phyloP scores from a whole-genome alignment of 352 stramenopile genomes.

The Detonula confervacea region DNA sequence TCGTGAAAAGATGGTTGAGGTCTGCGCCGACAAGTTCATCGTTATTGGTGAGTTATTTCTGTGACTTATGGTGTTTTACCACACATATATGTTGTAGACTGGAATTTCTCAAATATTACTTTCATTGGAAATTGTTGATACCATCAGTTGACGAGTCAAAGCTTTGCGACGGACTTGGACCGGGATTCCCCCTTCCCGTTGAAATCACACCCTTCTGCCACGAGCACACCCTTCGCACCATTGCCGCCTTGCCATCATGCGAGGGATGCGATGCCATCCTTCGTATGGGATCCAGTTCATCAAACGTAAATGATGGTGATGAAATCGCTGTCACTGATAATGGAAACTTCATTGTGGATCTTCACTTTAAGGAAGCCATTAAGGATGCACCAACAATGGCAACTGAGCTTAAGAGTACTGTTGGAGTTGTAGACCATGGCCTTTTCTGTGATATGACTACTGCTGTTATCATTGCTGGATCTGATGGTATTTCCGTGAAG shows the following conservation, averaged over 20 bases:
- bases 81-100: neutral
- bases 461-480: conserved; percentile 88
- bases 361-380: conserved; percentile 87
- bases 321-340: conserved; percentile 97
- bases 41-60: conserved; percentile 87
- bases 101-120: neutral
- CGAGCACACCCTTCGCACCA: conserved; percentile 90
- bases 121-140: neutral
- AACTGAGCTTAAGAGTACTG: conserved; percentile 85
- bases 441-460: conserved; percentile 89
- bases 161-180: conserved; percentile 81
- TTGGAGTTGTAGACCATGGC: conserved; percentile 89
- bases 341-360: conserved; percentile 90
- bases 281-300: conserved; percentile 80
- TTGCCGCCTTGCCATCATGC: conserved; percentile 78
- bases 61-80: no score
- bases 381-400: conserved; percentile 83
- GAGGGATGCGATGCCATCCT: conserved; percentile 83
- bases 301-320: conserved; percentile 87
- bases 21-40: conserved; percentile 97
- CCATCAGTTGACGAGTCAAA: conserved; percentile 84
- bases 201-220: conserved; percentile 98
- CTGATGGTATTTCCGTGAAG: conserved; percentile 88
- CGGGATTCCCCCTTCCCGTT: conserved; percentile 90
- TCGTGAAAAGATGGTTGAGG: conserved; percentile 87